Evolutionary conservation across 345 rosid species (phyloP).

Genomic region (Mercurialis annua): DNA sequence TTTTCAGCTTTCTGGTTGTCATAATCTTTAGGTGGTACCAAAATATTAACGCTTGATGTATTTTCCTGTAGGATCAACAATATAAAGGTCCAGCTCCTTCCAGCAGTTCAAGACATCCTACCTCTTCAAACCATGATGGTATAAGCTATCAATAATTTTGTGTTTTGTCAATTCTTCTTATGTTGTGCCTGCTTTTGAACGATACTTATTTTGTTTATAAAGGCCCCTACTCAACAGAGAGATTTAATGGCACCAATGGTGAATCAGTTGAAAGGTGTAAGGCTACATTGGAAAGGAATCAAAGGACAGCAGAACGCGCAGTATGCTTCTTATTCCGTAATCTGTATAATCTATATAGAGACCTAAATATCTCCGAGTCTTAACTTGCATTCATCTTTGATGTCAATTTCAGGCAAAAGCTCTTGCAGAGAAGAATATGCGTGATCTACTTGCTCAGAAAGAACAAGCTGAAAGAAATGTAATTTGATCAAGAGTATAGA

Average conservation of each 20-base stretch:
- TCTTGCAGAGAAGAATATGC: conserved; percentile 90
- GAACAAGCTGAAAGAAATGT: conserved; percentile 96
- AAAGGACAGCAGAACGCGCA: conserved; percentile 76
- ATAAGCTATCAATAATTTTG: conserved; percentile 9
- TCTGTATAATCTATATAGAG: too few species aligned
- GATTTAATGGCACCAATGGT: conserved; percentile 36
- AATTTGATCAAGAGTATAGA: conserved; percentile 20
- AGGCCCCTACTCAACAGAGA: conserved; percentile 32
- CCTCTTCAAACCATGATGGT: conserved; percentile 46
- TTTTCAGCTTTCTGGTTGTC: conserved; percentile 4
- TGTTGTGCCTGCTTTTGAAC: conserved; percentile 1
- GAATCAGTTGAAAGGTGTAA: conserved; percentile 65
- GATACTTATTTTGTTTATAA: conserved; percentile 28
- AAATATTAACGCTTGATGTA: conserved; percentile 1
- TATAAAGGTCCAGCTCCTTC: conserved; percentile 44
- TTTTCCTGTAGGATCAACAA: conserved; percentile 54
- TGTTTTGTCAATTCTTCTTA: not conserved
- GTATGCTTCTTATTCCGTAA: conserved; percentile 39
- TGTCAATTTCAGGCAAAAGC: conserved; percentile 71
- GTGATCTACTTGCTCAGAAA: conserved; percentile 73
- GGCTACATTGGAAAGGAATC: conserved; percentile 73
- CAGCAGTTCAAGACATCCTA: conserved; percentile 31
- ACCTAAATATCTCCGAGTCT: conserved; percentile 12
- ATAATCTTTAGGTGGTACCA: conserved; percentile 1
- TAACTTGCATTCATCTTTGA: conserved; percentile 21